phyloP scores from a whole-genome alignment of 257 asterid species.

The Fraxinus excelsior region DNA sequence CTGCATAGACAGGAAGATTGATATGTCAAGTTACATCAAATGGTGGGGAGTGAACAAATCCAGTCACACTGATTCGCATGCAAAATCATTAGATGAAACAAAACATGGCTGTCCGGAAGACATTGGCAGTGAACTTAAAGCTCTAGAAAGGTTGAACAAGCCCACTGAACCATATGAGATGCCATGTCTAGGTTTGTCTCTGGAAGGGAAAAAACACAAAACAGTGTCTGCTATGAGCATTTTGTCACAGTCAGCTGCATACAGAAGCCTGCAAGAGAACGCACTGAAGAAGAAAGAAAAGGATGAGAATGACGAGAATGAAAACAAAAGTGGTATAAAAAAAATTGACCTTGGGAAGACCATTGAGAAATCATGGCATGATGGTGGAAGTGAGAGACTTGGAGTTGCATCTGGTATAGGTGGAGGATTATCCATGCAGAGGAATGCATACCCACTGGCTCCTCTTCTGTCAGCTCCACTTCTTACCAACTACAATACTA shows the following conservation, averaged over 20 bases:
- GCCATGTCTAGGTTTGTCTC: slow-evolving; percentile 76
- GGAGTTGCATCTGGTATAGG: slow-evolving; percentile 58
- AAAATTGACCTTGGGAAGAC: slow-evolving; percentile 61
- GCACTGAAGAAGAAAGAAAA: slow-evolving; percentile 63
- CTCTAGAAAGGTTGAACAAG: slow-evolving; percentile 54
- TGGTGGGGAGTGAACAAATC: slow-evolving; percentile 91
- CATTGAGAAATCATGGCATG: slow-evolving; percentile 60
- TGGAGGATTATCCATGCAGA: slow-evolving; percentile 66
- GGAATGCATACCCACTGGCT: slow-evolving; percentile 57
- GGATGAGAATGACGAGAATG: slow-evolving; percentile 72
- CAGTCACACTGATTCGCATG: slow-evolving; percentile 56
- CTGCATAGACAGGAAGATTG: slow-evolving; percentile 78
- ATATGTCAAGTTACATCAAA: slow-evolving; percentile 82
- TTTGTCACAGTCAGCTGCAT: slow-evolving; percentile 77
- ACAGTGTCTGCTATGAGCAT: slow-evolving; percentile 72
- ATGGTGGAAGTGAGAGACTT: slow-evolving; percentile 52
- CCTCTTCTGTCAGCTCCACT: slow-evolving; percentile 85
- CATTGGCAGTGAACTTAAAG: slow-evolving; percentile 65
- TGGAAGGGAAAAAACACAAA: slow-evolving; percentile 60
- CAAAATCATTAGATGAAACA: slow-evolving; percentile 65
- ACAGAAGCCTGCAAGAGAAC: slow-evolving; percentile 75
- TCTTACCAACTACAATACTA: slow-evolving; percentile 61
- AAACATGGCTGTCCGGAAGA: slow-evolving; percentile 61
- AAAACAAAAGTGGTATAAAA: slow-evolving; percentile 55
- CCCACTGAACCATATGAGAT: slow-evolving; percentile 93